These are phyloP conservation scores for Plasmodium reichenowi DNA, from an alignment of 169 alveolate species.

Conservation along the genomic window DNA sequence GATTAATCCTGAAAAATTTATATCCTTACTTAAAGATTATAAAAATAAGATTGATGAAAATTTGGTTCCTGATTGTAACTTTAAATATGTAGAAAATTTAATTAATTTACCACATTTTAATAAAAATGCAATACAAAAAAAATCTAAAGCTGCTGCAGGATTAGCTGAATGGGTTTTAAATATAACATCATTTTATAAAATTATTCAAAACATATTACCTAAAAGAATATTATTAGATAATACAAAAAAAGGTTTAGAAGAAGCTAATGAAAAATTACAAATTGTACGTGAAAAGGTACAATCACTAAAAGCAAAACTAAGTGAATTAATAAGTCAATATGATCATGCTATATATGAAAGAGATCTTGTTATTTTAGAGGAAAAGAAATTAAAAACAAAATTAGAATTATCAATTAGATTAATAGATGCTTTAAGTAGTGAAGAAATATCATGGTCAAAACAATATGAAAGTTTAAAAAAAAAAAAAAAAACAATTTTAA, in stretches of 20 bases:
- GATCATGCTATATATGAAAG: conserved; percentile 94
- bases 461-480: conserved; percentile 90
- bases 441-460: conserved; percentile 94
- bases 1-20: conserved; percentile 94
- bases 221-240: conserved; percentile 92
- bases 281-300: conserved; percentile 92
- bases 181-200: conserved; percentile 94
- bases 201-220: conserved; percentile 95
- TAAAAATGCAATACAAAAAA: conserved; percentile 91
- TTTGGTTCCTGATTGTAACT: conserved; percentile 92
- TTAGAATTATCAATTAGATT: conserved; percentile 94
- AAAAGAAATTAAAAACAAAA: conserved; percentile 93
- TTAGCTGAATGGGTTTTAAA: conserved; percentile 89
- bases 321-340: conserved; percentile 87
- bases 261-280: conserved; percentile 93
- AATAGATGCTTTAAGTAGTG: conserved; percentile 94
- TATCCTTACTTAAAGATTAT: conserved; percentile 90
- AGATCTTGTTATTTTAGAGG: conserved; percentile 94
- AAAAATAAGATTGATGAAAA: conserved; percentile 92
- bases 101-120: conserved; percentile 90
- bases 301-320: conserved; percentile 87
- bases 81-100: conserved; percentile 86
- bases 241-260: conserved; percentile 91
- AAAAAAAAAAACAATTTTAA: conserved; percentile 90
- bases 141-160: conserved; percentile 95